Evolutionary conservation across 2,329 filamentous ascomycete species (phyloP), one percentile per base, ranked within the genome.

Genomic region (Fusarium napiforme): DNA sequence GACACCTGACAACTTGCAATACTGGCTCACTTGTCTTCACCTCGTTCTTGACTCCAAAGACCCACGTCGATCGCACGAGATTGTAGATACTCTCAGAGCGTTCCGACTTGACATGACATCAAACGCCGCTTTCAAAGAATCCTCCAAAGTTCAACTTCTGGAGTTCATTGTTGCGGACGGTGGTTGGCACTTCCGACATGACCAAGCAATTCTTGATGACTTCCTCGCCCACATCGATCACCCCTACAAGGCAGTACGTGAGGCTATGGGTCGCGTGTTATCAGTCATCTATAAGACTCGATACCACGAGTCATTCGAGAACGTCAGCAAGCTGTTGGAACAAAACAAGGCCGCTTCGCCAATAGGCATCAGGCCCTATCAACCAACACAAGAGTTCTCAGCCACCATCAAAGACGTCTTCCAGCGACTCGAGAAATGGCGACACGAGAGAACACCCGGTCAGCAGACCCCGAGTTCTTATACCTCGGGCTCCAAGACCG

Each of bases 81-180:
- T 99, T 71, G 89, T 97, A 40, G 92, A 96, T 72, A 92, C 91
- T 82, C 86, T 99, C 26, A 90, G 93, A 52, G 90, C 91, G 60
- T 98, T 98, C 88, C 90, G 94, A 36, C 87, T 99, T 15, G 96
- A 99, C 80, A 96, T 98, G 92, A 87, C 90, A 10, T 98, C 96
- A 0, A 98, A 98, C 79, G 96, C 97, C 8, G 96, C 96, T 0
- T 99, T 99, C 88, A 99, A 99, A 81, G 97, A 99, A 81, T 97
- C 96, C 62, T 97, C 96, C 34, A 98, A 98, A 84, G 94, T 99
- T 21, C 92, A 96, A 74, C 85, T 99, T 36, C 86, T 99, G 23
- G 94, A 98, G 75, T 94, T 97, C 75, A 89, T 93, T 71, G 93
- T 99, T 67, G 91, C 91, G 49, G 95, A 97, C 77, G 90, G 92